Evolutionary conservation across 1,284 basidiomycete genomes (phyloP).

Genomic region (Moesziomyces antarcticus): DNA sequence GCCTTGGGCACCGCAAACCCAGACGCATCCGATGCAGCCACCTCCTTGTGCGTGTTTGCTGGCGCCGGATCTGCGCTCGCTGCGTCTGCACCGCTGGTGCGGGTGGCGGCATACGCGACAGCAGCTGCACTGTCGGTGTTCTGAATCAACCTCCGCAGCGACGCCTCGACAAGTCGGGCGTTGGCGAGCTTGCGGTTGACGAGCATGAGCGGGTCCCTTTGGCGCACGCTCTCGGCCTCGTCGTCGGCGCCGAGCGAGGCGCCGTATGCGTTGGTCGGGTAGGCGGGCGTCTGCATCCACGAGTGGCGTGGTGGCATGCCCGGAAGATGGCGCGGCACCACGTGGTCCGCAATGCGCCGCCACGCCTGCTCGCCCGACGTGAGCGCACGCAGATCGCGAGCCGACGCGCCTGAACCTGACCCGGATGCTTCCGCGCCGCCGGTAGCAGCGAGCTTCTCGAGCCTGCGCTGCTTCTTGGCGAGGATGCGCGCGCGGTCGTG

Average conservation of each 20-base stretch:
- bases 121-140: conserved; percentile 54
- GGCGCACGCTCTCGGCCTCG: conserved; percentile 10
- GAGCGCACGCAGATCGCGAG: conserved; percentile 29
- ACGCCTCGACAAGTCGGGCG: conserved; percentile 55
- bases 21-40: neutral
- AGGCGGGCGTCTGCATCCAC: conserved; percentile 57
- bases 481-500: conserved; percentile 12
- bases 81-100: neutral
- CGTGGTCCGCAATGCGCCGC: conserved; percentile 44
- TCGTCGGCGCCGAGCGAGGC: conserved; percentile 15
- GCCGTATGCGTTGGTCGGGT: conserved; percentile 44
- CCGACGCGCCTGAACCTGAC: conserved; percentile 6
- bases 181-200: conserved; percentile 60
- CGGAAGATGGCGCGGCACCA: conserved; percentile 54
- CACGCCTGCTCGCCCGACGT: conserved; percentile 46
- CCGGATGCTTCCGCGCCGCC: neutral
- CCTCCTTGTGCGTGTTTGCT: neutral
- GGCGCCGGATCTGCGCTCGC: neutral
- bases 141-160: conserved; percentile 52
- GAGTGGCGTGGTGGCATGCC: conserved; percentile 55
- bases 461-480: conserved; percentile 24
- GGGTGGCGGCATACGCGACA: conserved; percentile 21
- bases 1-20: conserved; percentile 33
- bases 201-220: conserved; percentile 46
- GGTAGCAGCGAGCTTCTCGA: conserved; percentile 12